Conservation (phyloP, 345 rosid genomes). For the Eucalyptus globulus region DNA sequence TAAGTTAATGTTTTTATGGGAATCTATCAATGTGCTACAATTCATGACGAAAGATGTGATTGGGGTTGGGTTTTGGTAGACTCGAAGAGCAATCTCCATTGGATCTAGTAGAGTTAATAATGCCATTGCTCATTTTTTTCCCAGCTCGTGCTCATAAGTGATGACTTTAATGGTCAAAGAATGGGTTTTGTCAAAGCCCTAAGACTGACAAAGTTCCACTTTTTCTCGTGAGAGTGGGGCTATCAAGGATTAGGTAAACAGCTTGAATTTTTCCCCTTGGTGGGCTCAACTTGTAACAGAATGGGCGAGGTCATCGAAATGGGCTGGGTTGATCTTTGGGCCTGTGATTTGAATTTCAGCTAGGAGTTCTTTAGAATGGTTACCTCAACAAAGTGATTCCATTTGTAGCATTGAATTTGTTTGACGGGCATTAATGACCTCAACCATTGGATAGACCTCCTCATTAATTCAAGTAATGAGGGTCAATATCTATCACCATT, state of each 20-base stretch:
- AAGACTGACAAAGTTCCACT: not conserved
- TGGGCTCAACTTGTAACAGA: not conserved
- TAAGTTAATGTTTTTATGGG: fast-evolving
- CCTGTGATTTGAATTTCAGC: not conserved
- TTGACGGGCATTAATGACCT: not conserved
- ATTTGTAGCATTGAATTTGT: not conserved
- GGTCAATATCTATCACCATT: not conserved
- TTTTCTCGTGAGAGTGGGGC: not conserved
- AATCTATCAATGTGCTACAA: not conserved
- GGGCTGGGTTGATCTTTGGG: not conserved
- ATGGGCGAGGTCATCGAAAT: not conserved
- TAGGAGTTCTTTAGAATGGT: not conserved
- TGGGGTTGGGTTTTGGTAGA: not conserved
- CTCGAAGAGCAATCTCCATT: not conserved
- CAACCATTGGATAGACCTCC: not conserved
- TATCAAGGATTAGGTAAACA: not conserved
- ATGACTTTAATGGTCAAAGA: not conserved
- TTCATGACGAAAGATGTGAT: not conserved
- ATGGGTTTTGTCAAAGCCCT: not conserved
- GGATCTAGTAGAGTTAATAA: not conserved
- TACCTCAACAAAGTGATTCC: not conserved
- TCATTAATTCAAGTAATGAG: no score
- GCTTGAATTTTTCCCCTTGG: not conserved
- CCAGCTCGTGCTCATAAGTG: not conserved
- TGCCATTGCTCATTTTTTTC: not conserved